These are phyloP conservation scores for Candida sanyiensis DNA, from an alignment of 805 yeast genomes.

Conservation along the genomic window DNA sequence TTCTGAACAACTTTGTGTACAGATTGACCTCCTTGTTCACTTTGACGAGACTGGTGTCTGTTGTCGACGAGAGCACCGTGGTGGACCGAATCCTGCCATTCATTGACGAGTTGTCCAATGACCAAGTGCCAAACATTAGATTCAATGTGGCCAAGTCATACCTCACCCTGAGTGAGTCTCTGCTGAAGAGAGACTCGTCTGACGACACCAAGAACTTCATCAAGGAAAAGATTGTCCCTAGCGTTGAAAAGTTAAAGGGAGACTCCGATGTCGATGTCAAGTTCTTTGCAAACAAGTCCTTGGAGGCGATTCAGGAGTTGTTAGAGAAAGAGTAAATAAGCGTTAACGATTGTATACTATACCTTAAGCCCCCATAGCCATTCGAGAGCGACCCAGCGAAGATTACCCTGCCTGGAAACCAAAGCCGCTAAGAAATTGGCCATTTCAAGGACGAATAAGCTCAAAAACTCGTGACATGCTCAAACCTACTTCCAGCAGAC, in stretches of 20 bases:
- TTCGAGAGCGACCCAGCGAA: too few species aligned
- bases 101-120: slow-evolving; percentile 62
- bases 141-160: slow-evolving; percentile 91
- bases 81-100: slow-evolving; percentile 72
- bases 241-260: slow-evolving; percentile 54
- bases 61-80: slow-evolving; percentile 51
- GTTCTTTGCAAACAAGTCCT: slow-evolving; percentile 70
- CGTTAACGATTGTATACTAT: slow-evolving; percentile 1
- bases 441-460: too few species aligned
- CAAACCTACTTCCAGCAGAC: too few species aligned
- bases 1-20: slow-evolving; percentile 68
- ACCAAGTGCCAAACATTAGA: slow-evolving; percentile 90
- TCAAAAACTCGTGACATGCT: too few species aligned
- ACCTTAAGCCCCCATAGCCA: too few species aligned
- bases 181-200: slow-evolving; percentile 24
- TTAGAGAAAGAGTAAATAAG: slow-evolving; percentile 4
- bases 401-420: too few species aligned
- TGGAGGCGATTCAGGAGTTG: slow-evolving; percentile 27
- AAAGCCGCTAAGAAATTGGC: too few species aligned
- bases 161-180: slow-evolving; percentile 50
- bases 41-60: slow-evolving; percentile 75
- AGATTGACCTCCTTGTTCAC: slow-evolving; percentile 89
- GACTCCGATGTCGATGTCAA: slow-evolving; percentile 89
- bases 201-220: slow-evolving; percentile 32
- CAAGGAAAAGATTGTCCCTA: slow-evolving; percentile 50